Evolutionary conservation across 129 eudicot genomes (phyloP).

Genomic region (Gnaphalium uliginosum): DNA sequence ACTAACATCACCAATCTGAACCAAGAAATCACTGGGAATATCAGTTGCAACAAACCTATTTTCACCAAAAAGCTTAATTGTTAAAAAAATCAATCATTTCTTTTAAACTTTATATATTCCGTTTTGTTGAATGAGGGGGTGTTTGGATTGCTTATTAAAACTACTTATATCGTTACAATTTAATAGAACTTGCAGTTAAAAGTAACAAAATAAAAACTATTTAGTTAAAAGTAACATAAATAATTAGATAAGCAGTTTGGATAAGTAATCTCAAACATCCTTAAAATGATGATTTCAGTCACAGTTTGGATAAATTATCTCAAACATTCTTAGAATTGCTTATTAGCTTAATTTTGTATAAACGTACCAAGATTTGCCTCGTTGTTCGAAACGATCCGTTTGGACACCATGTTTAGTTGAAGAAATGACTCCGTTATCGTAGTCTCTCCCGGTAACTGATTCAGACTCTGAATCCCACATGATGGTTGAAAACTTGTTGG

Average conservation of each 20-base stretch:
- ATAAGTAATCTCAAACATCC: neutral
- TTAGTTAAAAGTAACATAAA: neutral
- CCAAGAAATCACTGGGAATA: constrained; percentile 86
- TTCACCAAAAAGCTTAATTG: neutral
- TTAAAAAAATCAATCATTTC: constrained; percentile 6
- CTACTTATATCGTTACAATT: neutral
- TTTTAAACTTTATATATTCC: neutral
- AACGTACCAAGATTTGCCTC: constrained; percentile 90
- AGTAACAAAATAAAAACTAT: neutral
- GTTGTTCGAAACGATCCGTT: constrained; percentile 85
- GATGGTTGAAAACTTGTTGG: neutral
- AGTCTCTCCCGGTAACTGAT: constrained; percentile 24
- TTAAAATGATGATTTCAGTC: neutral
- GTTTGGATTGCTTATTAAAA: neutral
- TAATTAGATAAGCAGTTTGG: neutral
- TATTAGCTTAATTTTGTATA: neutral
- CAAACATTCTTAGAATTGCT: neutral
- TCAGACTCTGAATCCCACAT: constrained; percentile 37
- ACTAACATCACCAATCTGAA: constrained; percentile 75
- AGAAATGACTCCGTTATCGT: constrained; percentile 27
- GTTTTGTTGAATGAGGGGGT: neutral
- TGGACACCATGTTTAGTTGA: constrained; percentile 61
- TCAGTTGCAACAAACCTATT: constrained; percentile 89
- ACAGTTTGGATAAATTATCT: neutral
- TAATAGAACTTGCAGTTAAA: neutral